Conservation (phyloP, 257 asterid genomes). For the Solanum chilense region DNA sequence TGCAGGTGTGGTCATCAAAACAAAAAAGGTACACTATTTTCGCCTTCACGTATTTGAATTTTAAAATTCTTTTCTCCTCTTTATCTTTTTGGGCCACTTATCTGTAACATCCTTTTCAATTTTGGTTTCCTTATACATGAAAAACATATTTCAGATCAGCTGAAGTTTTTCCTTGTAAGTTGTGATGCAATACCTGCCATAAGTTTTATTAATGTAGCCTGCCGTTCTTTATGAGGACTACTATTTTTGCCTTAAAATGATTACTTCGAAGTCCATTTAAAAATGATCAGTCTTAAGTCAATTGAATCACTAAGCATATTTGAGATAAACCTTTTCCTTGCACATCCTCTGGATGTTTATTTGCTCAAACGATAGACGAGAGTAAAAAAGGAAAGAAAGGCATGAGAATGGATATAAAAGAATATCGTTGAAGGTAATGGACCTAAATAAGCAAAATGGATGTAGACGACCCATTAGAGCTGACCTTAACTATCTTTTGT, state of each 20-base stretch:
- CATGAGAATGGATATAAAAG: neutral
- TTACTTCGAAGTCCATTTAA: neutral
- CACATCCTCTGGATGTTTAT: neutral
- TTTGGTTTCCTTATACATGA: neutral
- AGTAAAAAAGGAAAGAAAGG: neutral
- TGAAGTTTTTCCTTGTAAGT: neutral
- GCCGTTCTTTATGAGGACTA: neutral
- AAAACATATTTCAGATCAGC: neutral
- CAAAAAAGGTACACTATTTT: slow-evolving; percentile 35
- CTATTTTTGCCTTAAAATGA: neutral
- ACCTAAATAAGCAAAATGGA: neutral
- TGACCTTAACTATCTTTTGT: neutral
- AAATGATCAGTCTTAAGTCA: neutral
- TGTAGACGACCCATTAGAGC: neutral
- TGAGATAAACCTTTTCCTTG: neutral
- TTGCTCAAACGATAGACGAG: neutral
- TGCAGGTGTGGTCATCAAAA: slow-evolving; percentile 43
- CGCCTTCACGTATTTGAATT: neutral
- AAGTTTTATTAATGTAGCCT: neutral
- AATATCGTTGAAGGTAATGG: neutral
- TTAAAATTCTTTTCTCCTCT: neutral
- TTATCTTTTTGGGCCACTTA: neutral
- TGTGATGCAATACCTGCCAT: neutral
- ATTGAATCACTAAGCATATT: neutral
- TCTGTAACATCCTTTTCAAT: neutral